Percentiles rank a stretch among this genome's conserved stretches.
These are phyloP conservation scores for Candida pseudocylindracea DNA, from an alignment of 1,139 yeast species.

Conservation along the genomic window DNA sequence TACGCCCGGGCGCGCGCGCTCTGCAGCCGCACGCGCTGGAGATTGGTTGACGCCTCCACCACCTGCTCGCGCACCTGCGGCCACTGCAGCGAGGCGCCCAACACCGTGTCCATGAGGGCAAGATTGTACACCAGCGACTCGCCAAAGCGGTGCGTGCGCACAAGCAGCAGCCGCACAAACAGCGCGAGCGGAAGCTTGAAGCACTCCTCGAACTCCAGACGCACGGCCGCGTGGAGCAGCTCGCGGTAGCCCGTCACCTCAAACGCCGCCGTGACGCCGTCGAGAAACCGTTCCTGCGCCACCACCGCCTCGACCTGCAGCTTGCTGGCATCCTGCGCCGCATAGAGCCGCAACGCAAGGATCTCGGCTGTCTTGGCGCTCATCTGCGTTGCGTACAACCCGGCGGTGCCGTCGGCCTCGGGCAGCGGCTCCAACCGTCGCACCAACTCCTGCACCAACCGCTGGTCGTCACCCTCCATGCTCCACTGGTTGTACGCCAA, in stretches of 20 bases:
- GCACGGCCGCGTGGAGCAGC: slow-evolving; percentile 20
- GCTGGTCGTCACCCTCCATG: slow-evolving; percentile 2
- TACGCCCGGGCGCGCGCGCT: not conserved
- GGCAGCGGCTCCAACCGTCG: too few species aligned
- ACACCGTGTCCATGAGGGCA: slow-evolving; percentile 36
- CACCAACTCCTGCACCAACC: not conserved
- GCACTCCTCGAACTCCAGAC: slow-evolving; percentile 18
- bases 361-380: slow-evolving; percentile 54
- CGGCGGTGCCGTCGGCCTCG: slow-evolving; percentile 4
- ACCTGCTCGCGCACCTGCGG: slow-evolving; percentile 23
- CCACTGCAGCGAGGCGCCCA: slow-evolving; percentile 29
- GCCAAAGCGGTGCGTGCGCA: slow-evolving; percentile 24
- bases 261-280: slow-evolving; percentile 11
- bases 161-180: slow-evolving; percentile 23
- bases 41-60: slow-evolving; percentile 33
- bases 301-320: slow-evolving; percentile 22
- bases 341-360: slow-evolving; percentile 48
- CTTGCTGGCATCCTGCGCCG: slow-evolving; percentile 19
- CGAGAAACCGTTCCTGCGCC: slow-evolving; percentile 13
- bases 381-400: slow-evolving; percentile 32
- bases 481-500: slow-evolving; percentile 52
- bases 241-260: slow-evolving; percentile 10
- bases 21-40: not conserved
- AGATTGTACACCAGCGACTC: slow-evolving; percentile 35
- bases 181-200: slow-evolving; percentile 26